phyloP scores from a whole-genome alignment of 805 yeast species.

The Ogataea salicorniae region DNA sequence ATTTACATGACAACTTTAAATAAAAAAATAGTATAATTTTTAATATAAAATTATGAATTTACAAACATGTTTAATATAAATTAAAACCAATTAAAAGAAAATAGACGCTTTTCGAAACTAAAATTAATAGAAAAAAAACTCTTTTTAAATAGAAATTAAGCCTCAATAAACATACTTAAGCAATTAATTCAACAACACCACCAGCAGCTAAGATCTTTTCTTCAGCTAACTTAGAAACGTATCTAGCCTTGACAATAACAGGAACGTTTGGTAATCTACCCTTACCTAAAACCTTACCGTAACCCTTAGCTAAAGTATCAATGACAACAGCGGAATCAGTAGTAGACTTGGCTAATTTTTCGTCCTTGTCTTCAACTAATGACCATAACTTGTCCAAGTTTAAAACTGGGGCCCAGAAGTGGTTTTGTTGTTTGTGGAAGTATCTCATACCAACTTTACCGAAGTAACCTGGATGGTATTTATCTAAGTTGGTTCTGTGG shows the following conservation, averaged over 20 bases:
- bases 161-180: conserved; percentile 42
- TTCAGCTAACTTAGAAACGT: conserved; percentile 98
- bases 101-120: background rate
- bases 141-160: conserved; percentile 2
- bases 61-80: too few relatives aligned
- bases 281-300: conserved; percentile 99
- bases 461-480: conserved; percentile 99
- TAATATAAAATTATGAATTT: too few relatives aligned
- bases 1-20: too few relatives aligned
- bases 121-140: background rate
- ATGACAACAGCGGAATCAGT: conserved; percentile 96
- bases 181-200: conserved; percentile 99
- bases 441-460: conserved; percentile 99
- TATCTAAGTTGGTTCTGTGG: conserved; percentile 99
- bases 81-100: background rate
- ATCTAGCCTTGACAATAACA: conserved; percentile 99
- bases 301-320: conserved; percentile 98
- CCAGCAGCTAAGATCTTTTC: conserved; percentile 99
- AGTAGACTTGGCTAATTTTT: conserved; percentile 79
- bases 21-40: too few relatives aligned
- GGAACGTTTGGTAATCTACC: conserved; percentile 98
- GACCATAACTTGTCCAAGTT: conserved; percentile 99
- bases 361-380: conserved; percentile 91
- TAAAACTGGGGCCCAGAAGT: conserved; percentile 96
- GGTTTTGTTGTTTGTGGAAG: conserved; percentile 93